Evolutionary conservation across 1,284 basidiomycete genomes (phyloP).

Genomic region (Marasmius tenuissimus): DNA sequence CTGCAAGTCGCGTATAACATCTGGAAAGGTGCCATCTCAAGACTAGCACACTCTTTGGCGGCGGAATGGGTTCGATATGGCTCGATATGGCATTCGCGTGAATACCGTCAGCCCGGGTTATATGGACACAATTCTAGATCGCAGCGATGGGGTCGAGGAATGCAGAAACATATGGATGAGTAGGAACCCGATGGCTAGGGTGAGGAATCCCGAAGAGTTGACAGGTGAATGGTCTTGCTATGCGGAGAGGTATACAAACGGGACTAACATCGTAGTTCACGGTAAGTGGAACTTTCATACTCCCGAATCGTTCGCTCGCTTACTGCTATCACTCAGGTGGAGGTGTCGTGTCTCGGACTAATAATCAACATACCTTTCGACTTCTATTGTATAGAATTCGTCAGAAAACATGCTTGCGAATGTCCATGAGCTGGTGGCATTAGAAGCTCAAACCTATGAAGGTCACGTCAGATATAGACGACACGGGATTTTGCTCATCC

Average conservation of each 20-base stretch:
- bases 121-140: constrained; percentile 42
- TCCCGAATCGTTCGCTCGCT: too few species aligned
- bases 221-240: constrained; percentile 38
- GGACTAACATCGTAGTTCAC: constrained; percentile 39
- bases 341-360: too few species aligned
- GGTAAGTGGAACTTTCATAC: constrained; percentile 24
- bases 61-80: neutral
- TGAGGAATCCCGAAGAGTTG: constrained; percentile 41
- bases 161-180: constrained; percentile 32
- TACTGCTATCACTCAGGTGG: too few species aligned
- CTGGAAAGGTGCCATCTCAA: constrained; percentile 33
- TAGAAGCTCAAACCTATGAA: too few species aligned
- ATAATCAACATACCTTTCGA: too few species aligned
- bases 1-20: constrained; percentile 36
- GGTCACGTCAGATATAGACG: too few species aligned
- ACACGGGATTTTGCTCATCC: too few species aligned
- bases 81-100: constrained; percentile 37
- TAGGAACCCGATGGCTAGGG: constrained; percentile 41
- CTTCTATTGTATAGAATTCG: too few species aligned
- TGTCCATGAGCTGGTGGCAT: too few species aligned
- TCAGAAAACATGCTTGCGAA: too few species aligned
- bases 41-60: constrained; percentile 29
- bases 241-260: constrained; percentile 42
- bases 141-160: constrained; percentile 29
- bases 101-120: constrained; percentile 44